Percentiles rank a stretch among this genome's conserved stretches.
phyloP scores from a whole-genome alignment of 345 rosid species.

The Eucalyptus albens region DNA sequence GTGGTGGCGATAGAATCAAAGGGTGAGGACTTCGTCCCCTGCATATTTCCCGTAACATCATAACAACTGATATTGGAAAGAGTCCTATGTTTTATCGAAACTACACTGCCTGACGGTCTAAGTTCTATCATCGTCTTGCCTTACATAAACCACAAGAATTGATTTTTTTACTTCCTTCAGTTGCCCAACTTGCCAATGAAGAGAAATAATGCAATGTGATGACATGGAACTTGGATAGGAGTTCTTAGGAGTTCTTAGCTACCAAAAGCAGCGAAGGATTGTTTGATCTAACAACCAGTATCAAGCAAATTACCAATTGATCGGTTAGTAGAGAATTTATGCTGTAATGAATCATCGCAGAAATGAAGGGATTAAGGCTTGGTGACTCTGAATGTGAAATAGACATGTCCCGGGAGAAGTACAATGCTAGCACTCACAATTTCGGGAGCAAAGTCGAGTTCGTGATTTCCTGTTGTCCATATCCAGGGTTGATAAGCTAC shows the following conservation, averaged over 20 bases:
- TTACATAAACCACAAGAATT: neutral
- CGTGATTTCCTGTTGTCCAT: neutral
- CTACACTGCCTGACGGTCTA: neutral
- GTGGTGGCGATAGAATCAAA: neutral
- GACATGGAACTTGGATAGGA: neutral
- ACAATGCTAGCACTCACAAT: constrained; percentile 7
- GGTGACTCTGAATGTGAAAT: neutral
- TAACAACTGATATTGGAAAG: neutral
- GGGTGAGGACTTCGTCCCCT: neutral
- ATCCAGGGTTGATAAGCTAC: constrained; percentile 6
- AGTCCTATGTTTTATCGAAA: neutral
- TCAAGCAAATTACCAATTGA: neutral
- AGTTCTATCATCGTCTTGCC: neutral
- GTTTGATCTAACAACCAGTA: neutral
- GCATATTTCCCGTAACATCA: neutral
- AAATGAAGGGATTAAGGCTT: neutral
- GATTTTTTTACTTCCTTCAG: neutral
- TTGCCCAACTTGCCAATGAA: neutral
- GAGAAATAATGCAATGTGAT: neutral
- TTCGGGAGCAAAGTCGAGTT: neutral
- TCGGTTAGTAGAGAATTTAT: neutral
- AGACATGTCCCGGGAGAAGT: neutral
- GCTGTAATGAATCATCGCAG: neutral
- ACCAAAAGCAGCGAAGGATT: neutral
- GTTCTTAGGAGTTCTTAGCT: neutral